Percentiles rank a stretch among this genome's conserved stretches.
These are phyloP conservation scores for Volvariella surrecta DNA, from an alignment of 1,284 basidiomycete genomes.

Conservation along the genomic window DNA sequence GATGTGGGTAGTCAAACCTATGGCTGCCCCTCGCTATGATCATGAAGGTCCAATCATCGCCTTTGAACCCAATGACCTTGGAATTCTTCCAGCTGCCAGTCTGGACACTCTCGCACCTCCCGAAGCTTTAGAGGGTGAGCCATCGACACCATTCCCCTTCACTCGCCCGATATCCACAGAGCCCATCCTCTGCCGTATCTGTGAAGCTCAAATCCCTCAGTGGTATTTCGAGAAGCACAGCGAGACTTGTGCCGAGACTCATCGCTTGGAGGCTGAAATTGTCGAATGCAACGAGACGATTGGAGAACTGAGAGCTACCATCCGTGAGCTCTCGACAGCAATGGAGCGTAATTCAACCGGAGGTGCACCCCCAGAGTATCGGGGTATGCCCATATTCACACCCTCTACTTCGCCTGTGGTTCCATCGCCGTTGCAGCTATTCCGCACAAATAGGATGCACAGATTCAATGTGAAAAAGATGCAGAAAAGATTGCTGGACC, in stretches of 20 bases:
- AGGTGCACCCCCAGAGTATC: constrained; percentile 65
- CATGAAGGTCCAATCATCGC: constrained; percentile 48
- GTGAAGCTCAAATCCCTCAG: constrained; percentile 92
- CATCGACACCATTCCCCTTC: constrained; percentile 62
- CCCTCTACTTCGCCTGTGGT: constrained; percentile 60
- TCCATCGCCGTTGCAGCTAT: constrained; percentile 64
- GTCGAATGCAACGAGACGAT: constrained; percentile 91
- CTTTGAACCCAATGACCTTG: constrained; percentile 47
- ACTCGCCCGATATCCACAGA: constrained; percentile 72
- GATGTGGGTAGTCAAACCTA: constrained; percentile 98
- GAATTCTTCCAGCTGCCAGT: constrained; percentile 32
- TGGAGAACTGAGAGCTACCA: constrained; percentile 76
- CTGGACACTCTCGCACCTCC: constrained; percentile 17
- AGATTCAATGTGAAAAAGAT: constrained; percentile 75
- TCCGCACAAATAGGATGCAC: constrained; percentile 69
- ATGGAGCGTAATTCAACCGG: constrained; percentile 57
- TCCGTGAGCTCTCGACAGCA: constrained; percentile 62
- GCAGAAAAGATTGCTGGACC: constrained; percentile 74
- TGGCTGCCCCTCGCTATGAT: constrained; percentile 60
- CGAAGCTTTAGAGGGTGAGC: constrained; percentile 24
- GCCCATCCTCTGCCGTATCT: constrained; percentile 95
- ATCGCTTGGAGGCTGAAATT: constrained; percentile 95
- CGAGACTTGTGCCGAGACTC: constrained; percentile 96
- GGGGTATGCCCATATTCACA: constrained; percentile 78
- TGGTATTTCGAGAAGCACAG: constrained; percentile 99